Conservation (phyloP, 176 grass and related monocot species). For the Tuctoria greenei region DNA sequence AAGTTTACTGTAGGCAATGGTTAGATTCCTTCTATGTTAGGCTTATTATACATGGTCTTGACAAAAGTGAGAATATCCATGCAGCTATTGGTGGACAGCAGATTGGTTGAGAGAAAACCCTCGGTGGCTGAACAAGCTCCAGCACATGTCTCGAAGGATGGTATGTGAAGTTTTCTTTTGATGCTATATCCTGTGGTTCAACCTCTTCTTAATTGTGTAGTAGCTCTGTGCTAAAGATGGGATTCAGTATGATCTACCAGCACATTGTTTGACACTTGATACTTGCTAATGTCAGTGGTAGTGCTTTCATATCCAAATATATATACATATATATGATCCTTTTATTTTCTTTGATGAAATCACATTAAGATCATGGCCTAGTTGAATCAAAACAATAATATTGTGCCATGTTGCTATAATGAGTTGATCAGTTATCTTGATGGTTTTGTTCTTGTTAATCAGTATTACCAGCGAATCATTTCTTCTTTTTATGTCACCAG, state of each 20-base stretch:
- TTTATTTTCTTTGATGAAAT: background rate
- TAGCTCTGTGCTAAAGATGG: background rate
- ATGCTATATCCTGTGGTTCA: no score
- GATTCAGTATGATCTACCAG: background rate
- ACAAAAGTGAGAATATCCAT: slow-evolving; percentile 20
- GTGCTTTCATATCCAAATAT: slow-evolving; percentile 3
- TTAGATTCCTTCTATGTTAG: background rate
- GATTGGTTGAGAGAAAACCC: slow-evolving; percentile 64
- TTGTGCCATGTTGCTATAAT: slow-evolving; percentile 1
- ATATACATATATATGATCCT: background rate
- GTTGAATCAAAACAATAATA: background rate
- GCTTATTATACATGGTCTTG: slow-evolving; percentile 10
- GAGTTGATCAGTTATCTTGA: background rate
- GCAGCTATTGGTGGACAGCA: slow-evolving; percentile 77
- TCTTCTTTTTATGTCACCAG: background rate
- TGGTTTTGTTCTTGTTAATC: background rate
- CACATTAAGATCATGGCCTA: background rate
- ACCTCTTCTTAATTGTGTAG: no score
- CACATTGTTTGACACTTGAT: background rate
- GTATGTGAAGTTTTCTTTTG: slow-evolving; percentile 29
- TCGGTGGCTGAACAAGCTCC: slow-evolving; percentile 35
- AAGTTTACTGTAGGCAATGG: background rate
- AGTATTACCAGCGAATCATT: no score
- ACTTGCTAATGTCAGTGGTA: background rate
- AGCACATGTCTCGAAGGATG: slow-evolving; percentile 53